Percentiles rank a stretch among this genome's conserved stretches.
phyloP scores from a whole-genome alignment of 768 basidiomycete genomes.

The Lactarius vividus region DNA sequence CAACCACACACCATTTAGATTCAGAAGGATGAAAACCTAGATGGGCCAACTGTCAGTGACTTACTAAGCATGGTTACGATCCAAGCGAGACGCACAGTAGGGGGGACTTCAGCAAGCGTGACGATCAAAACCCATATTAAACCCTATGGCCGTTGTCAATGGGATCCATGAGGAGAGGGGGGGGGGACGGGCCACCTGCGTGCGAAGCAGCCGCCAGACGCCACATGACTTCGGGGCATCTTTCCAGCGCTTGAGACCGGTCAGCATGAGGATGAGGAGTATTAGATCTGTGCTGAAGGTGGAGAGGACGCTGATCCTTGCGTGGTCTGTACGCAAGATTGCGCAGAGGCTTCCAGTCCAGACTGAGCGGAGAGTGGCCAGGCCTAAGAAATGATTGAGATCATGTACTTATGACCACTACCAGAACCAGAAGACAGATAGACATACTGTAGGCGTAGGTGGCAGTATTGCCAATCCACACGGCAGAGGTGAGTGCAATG shows the following conservation, averaged over 20 bases:
- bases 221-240: not conserved
- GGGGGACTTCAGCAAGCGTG: conserved; percentile 19
- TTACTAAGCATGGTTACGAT: not conserved
- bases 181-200: conserved; percentile 4
- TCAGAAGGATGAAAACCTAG: conserved; percentile 20
- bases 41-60: not conserved
- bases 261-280: conserved; percentile 20
- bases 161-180: not conserved
- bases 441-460: not conserved
- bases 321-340: not conserved
- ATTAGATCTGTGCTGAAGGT: conserved; percentile 14
- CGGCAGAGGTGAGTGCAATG: not conserved
- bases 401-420: not conserved
- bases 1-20: conserved; percentile 20
- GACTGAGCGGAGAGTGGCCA: not conserved
- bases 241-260: conserved; percentile 20
- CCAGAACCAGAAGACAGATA: not conserved
- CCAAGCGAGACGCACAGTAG: conserved; percentile 10
- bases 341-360: conserved; percentile 4
- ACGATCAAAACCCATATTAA: conserved; percentile 13
- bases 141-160: conserved; percentile 9
- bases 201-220: conserved; percentile 15
- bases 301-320: conserved; percentile 2
- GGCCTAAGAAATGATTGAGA: conserved; percentile 6
- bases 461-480: not conserved